phyloP scores from a whole-genome alignment of 192 early-diverging fungal species.

The Gryganskiella cystojenkinii region DNA sequence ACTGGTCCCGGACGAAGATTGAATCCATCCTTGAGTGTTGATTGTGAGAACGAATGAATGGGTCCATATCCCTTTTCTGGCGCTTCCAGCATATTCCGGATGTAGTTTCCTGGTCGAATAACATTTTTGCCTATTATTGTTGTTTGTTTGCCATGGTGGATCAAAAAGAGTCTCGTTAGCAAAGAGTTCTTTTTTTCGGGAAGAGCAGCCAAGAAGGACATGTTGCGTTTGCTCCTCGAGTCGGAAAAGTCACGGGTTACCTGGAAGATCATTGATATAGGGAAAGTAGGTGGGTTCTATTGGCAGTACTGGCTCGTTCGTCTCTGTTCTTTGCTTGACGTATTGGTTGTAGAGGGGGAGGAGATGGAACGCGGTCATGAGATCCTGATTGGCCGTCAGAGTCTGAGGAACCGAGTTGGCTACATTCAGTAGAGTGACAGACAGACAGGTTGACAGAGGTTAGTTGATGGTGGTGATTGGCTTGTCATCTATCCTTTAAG shows the following conservation, averaged over 20 bases:
- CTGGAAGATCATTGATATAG: slow-evolving; percentile 46
- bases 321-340: slow-evolving; percentile 34
- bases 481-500: too few relatives aligned
- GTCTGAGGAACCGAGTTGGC: slow-evolving; percentile 29
- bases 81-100: slow-evolving; percentile 37
- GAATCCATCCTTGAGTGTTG: slow-evolving; percentile 42
- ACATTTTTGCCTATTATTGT: slow-evolving; percentile 36
- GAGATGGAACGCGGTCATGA: slow-evolving; percentile 50
- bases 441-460: not conserved
- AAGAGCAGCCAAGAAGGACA: too few relatives aligned
- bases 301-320: slow-evolving; percentile 31
- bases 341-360: slow-evolving; percentile 48
- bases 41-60: slow-evolving; percentile 36
- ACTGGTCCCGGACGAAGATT: slow-evolving; percentile 47
- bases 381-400: slow-evolving; percentile 43
- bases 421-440: not conserved
- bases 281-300: slow-evolving; percentile 48
- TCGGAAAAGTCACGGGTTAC: not conserved
- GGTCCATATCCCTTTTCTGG: slow-evolving; percentile 46
- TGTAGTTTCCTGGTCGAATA: slow-evolving; percentile 50
- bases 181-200: too few relatives aligned
- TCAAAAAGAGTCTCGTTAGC: too few relatives aligned
- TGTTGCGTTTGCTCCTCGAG: too few relatives aligned
- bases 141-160: not conserved
- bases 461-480: not conserved